Evolutionary conservation across 2,329 filamentous ascomycete genomes (phyloP).

Genomic region (Tolypocladium nubicola): DNA sequence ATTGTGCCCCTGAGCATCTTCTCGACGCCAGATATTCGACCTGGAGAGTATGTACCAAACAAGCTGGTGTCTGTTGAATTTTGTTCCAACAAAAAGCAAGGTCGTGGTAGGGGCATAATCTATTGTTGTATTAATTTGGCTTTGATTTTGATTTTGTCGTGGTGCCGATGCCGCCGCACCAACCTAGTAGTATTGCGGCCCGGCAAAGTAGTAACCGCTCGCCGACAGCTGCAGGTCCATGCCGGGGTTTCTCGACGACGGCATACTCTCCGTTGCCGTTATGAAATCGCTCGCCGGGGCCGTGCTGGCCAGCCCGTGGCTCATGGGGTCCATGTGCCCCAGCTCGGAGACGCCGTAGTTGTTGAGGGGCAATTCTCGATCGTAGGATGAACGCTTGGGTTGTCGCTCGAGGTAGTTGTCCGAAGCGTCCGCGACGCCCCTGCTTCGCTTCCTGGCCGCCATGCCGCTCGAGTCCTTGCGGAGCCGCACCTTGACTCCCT

Average conservation of each 20-base stretch:
- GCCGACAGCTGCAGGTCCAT: slow-evolving; percentile 7
- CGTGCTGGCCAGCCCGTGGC: slow-evolving; percentile 3
- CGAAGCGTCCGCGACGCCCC: slow-evolving; percentile 9
- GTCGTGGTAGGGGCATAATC: neutral
- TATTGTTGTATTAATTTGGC: neutral
- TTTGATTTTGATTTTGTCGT: neutral
- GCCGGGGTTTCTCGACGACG: slow-evolving; percentile 7
- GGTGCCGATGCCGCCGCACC: neutral
- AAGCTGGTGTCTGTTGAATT: neutral
- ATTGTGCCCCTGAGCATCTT: neutral
- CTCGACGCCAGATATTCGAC: neutral
- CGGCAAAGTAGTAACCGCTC: slow-evolving; percentile 9
- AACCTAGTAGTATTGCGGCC: slow-evolving; percentile 7
- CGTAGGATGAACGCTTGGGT: slow-evolving; percentile 11
- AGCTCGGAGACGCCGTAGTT: slow-evolving; percentile 8
- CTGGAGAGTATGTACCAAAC: neutral
- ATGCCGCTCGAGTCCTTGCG: slow-evolving; percentile 67
- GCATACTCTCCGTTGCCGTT: slow-evolving; percentile 3
- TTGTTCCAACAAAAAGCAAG: neutral
- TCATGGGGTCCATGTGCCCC: slow-evolving; percentile 6
- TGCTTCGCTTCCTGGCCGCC: slow-evolving; percentile 35
- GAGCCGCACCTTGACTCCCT: slow-evolving; percentile 72
- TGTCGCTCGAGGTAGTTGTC: slow-evolving; percentile 8
- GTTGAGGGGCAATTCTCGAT: slow-evolving; percentile 7
- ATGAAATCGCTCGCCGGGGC: slow-evolving; percentile 5